Base-by-base conservation (phyloP, 192 early-diverging fungal species). In the Gamsiella multidivaricata region DNA sequence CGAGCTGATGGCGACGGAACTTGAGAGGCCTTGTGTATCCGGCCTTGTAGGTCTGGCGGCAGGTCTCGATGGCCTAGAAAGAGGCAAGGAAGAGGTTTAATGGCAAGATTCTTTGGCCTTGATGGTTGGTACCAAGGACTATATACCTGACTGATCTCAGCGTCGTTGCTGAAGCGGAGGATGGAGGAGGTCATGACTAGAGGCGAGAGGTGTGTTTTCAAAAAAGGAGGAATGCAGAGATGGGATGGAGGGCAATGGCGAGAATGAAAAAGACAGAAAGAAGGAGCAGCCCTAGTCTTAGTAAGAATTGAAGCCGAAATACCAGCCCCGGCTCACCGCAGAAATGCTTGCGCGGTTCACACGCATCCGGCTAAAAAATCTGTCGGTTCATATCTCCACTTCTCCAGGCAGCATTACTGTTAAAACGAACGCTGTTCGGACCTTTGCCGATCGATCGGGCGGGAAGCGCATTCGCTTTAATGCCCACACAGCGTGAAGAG, bases 1-100 rank as follows among this genome's bases (percentile, higher is more conserved):
- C 61, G 7, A 81, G 61, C 29, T 81, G 80, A 31, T 75, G 70
- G 31, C 70, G 75, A 31, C 83, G 82, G 67, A 65, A 83, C 57
- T 75, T 80, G 82, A 83, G 58, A 2, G 80, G 61, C 23, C 54
- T 61, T 20, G 80, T 81, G 54, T 60, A 28, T 3, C 80, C 80
- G 5, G 63, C 43, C 36, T 55, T 61, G 74, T 69, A 78, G 36
- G 74, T 78, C 39, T 78, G 74, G 17, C 74, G 74, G 32, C 46
- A 49, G 9, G 65, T 68, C 29, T 62, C 65, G 33, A 62, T 29
- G 5, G 74, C 74, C 74, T 78, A 46, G n/a, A n/a, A n/a, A n/a
- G n/a, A n/a, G n/a, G n/a, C n/a, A n/a, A n/a, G n/a, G n/a, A n/a
- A n/a, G n/a, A n/a, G n/a, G n/a, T n/a, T n/a, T n/a, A n/a, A n/a